Evolutionary conservation across 148 eudicot genomes (phyloP).

Genomic region (Arctostaphylos glauca): DNA sequence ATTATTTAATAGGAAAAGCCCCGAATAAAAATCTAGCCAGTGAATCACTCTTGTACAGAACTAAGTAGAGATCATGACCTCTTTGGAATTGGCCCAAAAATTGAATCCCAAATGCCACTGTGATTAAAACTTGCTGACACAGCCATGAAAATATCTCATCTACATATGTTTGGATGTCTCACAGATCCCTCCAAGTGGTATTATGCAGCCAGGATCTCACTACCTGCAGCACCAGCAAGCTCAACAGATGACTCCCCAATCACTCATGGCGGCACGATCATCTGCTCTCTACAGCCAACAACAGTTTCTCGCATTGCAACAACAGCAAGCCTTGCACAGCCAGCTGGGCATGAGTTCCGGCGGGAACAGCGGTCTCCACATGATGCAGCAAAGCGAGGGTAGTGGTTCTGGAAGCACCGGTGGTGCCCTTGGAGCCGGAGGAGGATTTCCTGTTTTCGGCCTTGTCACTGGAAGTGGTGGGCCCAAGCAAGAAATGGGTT

Average conservation of each 20-base stretch:
- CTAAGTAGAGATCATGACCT: background rate
- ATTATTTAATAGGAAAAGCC: background rate
- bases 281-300: constrained; percentile 88
- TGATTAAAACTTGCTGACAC: background rate
- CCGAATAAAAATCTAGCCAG: background rate
- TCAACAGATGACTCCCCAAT: constrained; percentile 72
- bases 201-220: constrained; percentile 62
- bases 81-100: background rate
- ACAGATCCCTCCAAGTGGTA: constrained; percentile 51
- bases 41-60: background rate
- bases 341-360: constrained; percentile 74
- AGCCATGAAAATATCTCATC: background rate
- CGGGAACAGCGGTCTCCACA: constrained; percentile 55
- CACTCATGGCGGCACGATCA: constrained; percentile 86
- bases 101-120: background rate
- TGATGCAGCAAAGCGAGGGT: constrained; percentile 77
- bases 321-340: constrained; percentile 61
- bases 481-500: constrained; percentile 55
- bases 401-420: constrained; percentile 32
- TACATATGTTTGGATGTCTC: background rate
- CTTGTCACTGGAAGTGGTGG: constrained; percentile 32
- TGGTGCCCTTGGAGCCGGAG: constrained; percentile 33
- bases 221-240: constrained; percentile 85
- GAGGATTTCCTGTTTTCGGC: constrained; percentile 58
- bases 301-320: constrained; percentile 71